Conservation (phyloP, 2,329 filamentous ascomycete genomes). For the Cadophora malorum region DNA sequence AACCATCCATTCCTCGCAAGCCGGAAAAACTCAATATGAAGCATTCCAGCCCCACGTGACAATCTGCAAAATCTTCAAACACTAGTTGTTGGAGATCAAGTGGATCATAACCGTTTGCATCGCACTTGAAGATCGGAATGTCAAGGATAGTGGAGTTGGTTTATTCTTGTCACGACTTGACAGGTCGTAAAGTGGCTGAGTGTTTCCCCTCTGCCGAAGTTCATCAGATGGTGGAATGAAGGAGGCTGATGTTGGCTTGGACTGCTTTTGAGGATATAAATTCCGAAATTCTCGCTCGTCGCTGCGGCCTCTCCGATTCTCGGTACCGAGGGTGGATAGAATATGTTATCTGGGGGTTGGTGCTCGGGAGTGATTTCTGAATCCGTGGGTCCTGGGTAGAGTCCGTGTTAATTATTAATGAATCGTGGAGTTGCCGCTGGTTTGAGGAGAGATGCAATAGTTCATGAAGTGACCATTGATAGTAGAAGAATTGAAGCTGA, state of each 20-base stretch:
- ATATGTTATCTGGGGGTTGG: neutral
- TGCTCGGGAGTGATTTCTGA: neutral
- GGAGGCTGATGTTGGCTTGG: neutral
- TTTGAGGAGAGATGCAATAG: neutral
- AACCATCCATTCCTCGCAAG: neutral
- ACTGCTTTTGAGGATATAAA: neutral
- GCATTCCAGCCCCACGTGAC: neutral
- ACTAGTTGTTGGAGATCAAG: constrained; percentile 27
- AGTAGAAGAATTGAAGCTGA: neutral
- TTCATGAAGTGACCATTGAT: neutral
- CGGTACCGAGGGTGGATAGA: neutral
- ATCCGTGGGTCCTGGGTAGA: neutral
- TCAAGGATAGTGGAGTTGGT: neutral
- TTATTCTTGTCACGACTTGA: neutral
- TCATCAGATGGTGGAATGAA: neutral
- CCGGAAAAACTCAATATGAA: neutral
- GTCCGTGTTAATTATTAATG: neutral
- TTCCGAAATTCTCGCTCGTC: neutral
- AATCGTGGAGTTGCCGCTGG: neutral
- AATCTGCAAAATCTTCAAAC: constrained; percentile 23
- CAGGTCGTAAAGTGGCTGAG: neutral
- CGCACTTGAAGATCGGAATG: neutral
- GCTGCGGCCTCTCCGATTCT: neutral
- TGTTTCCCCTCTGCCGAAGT: neutral
- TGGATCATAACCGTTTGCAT: constrained; percentile 12